Evolutionary conservation across 2,329 filamentous ascomycete genomes (phyloP).

Genomic region (Harringtonia lauricola): DNA sequence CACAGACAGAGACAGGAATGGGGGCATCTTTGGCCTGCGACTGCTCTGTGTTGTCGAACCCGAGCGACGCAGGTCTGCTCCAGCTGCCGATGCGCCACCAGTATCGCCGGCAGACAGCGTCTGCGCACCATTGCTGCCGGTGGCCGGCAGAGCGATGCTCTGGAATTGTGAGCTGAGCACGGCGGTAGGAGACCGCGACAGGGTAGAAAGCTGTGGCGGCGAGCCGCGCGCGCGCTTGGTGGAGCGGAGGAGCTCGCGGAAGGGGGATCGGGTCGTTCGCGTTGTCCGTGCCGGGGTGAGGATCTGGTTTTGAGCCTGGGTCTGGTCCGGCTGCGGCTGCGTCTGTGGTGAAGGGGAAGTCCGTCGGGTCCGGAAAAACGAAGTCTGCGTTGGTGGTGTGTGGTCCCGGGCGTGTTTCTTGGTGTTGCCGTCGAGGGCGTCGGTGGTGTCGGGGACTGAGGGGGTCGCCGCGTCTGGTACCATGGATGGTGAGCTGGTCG

Average conservation of each 20-base stretch:
- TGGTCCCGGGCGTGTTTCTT: background rate
- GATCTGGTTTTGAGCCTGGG: constrained; percentile 9
- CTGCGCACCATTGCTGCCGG: background rate
- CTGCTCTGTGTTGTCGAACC: too few species aligned
- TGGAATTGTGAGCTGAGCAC: constrained; percentile 4
- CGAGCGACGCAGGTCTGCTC: background rate
- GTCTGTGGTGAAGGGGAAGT: constrained; percentile 4
- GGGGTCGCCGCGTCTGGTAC: background rate
- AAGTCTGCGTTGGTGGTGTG: background rate
- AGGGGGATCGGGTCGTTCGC: constrained; percentile 13
- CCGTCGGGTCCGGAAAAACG: background rate
- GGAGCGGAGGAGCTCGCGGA: constrained; percentile 18
- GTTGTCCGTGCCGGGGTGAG: background rate
- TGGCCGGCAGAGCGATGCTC: constrained; percentile 3
- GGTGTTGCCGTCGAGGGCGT: background rate
- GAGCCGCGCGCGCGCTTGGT: constrained; percentile 19
- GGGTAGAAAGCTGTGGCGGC: constrained; percentile 9
- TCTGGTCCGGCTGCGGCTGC: constrained; percentile 7
- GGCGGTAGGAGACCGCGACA: constrained; percentile 11
- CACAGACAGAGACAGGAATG: constrained; percentile 14
- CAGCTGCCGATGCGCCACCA: background rate
- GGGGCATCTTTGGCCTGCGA: constrained; percentile 17
- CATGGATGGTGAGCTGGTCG: too few species aligned
- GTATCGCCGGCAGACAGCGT: background rate
- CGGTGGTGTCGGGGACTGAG: too few species aligned